phyloP scores from a whole-genome alignment of 495 filamentous ascomycete genomes.

The Lindgomyces ingoldianus region DNA sequence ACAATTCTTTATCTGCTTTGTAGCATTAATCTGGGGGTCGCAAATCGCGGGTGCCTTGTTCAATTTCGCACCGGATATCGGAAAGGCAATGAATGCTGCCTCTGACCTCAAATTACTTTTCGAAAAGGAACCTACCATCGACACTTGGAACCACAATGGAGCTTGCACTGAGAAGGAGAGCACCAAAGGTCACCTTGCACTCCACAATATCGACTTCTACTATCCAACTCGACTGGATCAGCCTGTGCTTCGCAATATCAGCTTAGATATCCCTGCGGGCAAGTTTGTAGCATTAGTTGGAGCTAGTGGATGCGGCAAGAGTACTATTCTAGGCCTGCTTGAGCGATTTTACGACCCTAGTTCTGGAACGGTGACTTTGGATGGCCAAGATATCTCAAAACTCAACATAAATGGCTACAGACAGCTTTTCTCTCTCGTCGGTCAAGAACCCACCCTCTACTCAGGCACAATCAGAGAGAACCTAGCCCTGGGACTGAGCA shows the following conservation, averaged over 20 bases:
- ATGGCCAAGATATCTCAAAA: constrained; percentile 21
- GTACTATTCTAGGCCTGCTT: constrained; percentile 85
- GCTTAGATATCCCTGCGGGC: constrained; percentile 74
- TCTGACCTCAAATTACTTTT: constrained; percentile 71
- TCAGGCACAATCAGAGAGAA: constrained; percentile 82
- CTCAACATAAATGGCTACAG: constrained; percentile 54
- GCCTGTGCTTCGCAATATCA: constrained; percentile 79
- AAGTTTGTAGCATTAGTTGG: constrained; percentile 87
- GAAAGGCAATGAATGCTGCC: constrained; percentile 81
- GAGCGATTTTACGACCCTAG: constrained; percentile 78
- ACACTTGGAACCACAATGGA: constrained; percentile 77
- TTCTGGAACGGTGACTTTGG: neutral
- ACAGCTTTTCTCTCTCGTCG: constrained; percentile 71
- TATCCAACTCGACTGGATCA: constrained; percentile 92
- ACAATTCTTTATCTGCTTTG: constrained; percentile 83
- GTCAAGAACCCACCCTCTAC: constrained; percentile 82
- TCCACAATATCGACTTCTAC: constrained; percentile 74
- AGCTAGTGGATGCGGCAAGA: constrained; percentile 85
- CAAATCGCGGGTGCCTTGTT: constrained; percentile 88
- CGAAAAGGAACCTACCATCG: constrained; percentile 72
- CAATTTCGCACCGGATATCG: constrained; percentile 81
- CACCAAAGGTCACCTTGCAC: neutral
- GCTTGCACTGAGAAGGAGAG: constrained; percentile 14
- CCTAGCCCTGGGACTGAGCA: constrained; percentile 57
- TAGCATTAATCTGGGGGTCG: constrained; percentile 73